Conservation (phyloP, 257 asterid species). For the Solanum tacnaense region DNA sequence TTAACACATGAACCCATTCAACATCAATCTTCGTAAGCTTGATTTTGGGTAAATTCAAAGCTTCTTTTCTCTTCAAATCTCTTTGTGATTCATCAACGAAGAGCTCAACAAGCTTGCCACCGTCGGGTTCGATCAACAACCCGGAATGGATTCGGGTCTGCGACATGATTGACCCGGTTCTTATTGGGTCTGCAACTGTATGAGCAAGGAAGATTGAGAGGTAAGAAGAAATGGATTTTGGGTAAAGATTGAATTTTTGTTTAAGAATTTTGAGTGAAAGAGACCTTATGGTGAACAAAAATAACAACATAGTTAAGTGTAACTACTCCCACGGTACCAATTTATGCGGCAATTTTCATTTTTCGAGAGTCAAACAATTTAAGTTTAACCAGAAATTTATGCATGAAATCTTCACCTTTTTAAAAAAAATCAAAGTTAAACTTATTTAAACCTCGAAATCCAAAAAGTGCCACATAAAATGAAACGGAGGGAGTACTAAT, state of each 20-base stretch:
- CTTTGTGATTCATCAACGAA: slow-evolving; percentile 45
- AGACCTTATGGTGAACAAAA: slow-evolving; percentile 25
- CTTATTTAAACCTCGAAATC: too few relatives aligned
- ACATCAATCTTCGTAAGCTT: slow-evolving; percentile 61
- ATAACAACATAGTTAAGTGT: not conserved
- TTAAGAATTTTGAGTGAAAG: slow-evolving; percentile 33
- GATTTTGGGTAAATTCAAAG: slow-evolving; percentile 43
- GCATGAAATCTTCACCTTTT: too few relatives aligned
- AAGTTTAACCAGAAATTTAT: too few relatives aligned
- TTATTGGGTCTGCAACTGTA: not conserved
- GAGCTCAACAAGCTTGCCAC: slow-evolving; percentile 69
- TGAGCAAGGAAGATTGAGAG: slow-evolving; percentile 7
- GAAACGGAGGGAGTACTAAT: too few relatives aligned
- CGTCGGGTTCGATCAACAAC: slow-evolving; percentile 76
- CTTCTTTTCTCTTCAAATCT: slow-evolving; percentile 25
- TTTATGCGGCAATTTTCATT: too few relatives aligned
- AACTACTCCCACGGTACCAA: too few relatives aligned
- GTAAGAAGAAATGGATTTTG: slow-evolving; percentile 10
- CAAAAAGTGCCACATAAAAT: too few relatives aligned
- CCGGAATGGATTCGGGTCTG: slow-evolving; percentile 21
- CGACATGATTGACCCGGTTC: slow-evolving; percentile 15
- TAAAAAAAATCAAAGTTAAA: too few relatives aligned
- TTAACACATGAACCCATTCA: slow-evolving; percentile 92
- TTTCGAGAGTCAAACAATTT: too few relatives aligned
- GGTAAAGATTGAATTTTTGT: slow-evolving; percentile 7